phyloP scores from a whole-genome alignment of 148 eudicot genomes.

The Silene uniflora region DNA sequence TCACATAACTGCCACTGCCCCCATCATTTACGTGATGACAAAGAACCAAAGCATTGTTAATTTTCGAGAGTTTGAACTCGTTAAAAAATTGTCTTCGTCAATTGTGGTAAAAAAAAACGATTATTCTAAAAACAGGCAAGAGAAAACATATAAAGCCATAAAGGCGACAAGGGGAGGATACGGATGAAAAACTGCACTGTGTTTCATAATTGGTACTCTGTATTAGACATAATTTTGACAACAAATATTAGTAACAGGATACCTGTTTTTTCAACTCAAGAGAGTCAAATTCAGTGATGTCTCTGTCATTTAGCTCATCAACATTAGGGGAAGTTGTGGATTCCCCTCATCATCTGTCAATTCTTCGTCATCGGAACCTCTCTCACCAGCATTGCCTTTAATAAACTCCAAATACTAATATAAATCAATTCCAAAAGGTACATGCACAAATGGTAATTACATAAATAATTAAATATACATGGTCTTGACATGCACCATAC shows the following conservation, averaged over 20 bases:
- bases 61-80: too few relatives aligned
- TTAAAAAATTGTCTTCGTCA: too few relatives aligned
- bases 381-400: conserved; percentile 25
- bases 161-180: too few relatives aligned
- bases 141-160: too few relatives aligned
- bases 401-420: conserved; percentile 29
- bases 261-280: conserved; percentile 31
- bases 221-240: background rate
- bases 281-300: conserved; percentile 24
- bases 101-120: too few relatives aligned
- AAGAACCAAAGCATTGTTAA: too few relatives aligned
- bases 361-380: conserved; percentile 27
- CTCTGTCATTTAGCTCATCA: conserved; percentile 19
- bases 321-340: conserved; percentile 8
- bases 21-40: too few relatives aligned
- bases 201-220: too few relatives aligned
- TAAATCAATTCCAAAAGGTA: background rate
- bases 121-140: too few relatives aligned
- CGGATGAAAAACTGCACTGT: too few relatives aligned
- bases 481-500: background rate
- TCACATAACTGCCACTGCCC: too few relatives aligned
- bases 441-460: background rate
- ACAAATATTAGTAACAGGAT: background rate
- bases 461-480: background rate
- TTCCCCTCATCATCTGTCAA: conserved; percentile 28